Conservation (phyloP, 2,329 filamentous ascomycete genomes). For the Stylonectria norvegica region DNA sequence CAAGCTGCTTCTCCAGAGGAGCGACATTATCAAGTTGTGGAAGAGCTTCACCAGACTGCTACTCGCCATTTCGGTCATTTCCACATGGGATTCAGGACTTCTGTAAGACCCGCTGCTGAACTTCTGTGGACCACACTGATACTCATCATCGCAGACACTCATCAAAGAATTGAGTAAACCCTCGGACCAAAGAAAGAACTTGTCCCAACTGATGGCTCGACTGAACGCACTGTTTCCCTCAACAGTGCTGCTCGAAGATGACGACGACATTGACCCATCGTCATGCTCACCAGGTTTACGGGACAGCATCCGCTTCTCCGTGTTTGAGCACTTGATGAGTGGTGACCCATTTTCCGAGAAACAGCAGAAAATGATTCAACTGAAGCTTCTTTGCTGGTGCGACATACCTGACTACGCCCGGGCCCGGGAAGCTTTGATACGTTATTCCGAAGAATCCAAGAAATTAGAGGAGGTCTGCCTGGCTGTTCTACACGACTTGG, state of each 20-base stretch:
- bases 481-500: constrained; percentile 19
- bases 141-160: constrained; percentile 25
- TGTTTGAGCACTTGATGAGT: constrained; percentile 34
- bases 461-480: constrained; percentile 33
- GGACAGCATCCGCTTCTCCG: constrained; percentile 34
- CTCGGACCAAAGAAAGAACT: constrained; percentile 8
- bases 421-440: constrained; percentile 27
- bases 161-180: constrained; percentile 21
- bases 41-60: constrained; percentile 31
- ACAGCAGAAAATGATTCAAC: constrained; percentile 24
- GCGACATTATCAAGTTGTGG: constrained; percentile 18
- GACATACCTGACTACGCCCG: constrained; percentile 29
- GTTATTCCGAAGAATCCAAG: constrained; percentile 33
- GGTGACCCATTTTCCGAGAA: constrained; percentile 16
- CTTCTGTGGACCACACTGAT: neutral
- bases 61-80: constrained; percentile 28
- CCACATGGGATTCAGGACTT: constrained; percentile 33
- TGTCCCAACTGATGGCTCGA: constrained; percentile 30
- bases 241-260: constrained; percentile 16
- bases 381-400: constrained; percentile 33
- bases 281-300: constrained; percentile 32
- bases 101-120: constrained; percentile 21
- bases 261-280: constrained; percentile 24
- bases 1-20: constrained; percentile 9
- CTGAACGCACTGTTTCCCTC: constrained; percentile 37